Base-by-base conservation (phyloP, 441 rosid species). In the Euphorbia celastroides region DNA sequence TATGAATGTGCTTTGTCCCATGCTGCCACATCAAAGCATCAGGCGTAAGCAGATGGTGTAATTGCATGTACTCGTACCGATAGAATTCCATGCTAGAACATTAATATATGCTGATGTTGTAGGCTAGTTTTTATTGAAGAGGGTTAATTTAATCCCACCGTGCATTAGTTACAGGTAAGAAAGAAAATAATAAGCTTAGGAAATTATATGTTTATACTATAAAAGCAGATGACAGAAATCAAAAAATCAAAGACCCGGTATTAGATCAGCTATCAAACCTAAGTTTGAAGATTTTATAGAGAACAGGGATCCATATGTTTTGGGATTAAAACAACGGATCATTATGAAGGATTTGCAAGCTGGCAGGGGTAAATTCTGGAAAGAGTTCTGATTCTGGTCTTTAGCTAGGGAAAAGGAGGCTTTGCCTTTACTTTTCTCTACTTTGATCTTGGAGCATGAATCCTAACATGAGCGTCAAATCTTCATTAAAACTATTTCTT, bases 1-100 rank as follows among this genome's bases (percentile, higher is more conserved):
- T 60, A 73, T 93, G 90, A 70, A 88, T 81, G 77, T 90, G 90
- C 78, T 82, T 79, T 70, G 74, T 81, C 25, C 68, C 69, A 52
- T 84, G 93, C 95, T 93, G 85, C 60, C 72, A 81, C 30, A 58
- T 71, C 69, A 36, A 66, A 64, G 50, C 58, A n/a, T 48, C 56
- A 60, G 56, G 66, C 57, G 57, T 70, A 66, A 81, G 65, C 25
- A 51, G 22, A 70, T 56, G 67, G 60, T 20, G 44, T 27, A 44
- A 13, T n/a, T 19, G 25, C 28, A 32, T 32, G 42, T 27, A 64
- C 32, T 14, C 27, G 22, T 0, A 3, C 0, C 14, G 5, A 34
- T 3, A 34, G 9, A 34, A n/a, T n/a, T n/a, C n/a, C 9, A 34
- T 34, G 9, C 9, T 4, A 34, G 9, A 4, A 34, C 9, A 34